phyloP scores from a whole-genome alignment of 768 basidiomycete species.

The Macrolepiota dolichaula region DNA sequence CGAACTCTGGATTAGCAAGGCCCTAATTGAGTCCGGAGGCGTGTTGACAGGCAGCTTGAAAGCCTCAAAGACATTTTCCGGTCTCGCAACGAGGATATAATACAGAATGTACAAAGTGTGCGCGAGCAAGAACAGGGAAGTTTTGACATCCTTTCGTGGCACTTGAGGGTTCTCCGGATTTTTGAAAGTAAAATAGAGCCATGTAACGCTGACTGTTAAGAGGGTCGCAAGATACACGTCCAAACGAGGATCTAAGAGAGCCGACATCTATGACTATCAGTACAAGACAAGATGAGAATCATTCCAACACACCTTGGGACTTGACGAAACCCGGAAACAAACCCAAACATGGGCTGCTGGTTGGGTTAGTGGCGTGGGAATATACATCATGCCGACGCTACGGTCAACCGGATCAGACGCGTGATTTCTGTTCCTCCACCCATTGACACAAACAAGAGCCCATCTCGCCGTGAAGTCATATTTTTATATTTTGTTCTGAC shows the following conservation, averaged over 20 bases:
- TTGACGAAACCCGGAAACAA: not conserved
- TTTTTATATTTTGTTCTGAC: too few relatives aligned
- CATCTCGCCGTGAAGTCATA: too few relatives aligned
- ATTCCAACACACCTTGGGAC: not conserved
- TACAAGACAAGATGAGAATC: too few relatives aligned
- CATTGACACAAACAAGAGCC: too few relatives aligned
- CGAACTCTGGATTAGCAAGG: slow-evolving; percentile 37
- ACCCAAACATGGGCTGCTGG: too few relatives aligned
- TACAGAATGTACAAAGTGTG: slow-evolving; percentile 53
- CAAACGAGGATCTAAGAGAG: not conserved
- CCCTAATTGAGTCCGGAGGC: slow-evolving; percentile 49
- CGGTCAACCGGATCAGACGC: too few relatives aligned
- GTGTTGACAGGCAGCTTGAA: slow-evolving; percentile 54
- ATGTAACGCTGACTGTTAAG: slow-evolving; percentile 2
- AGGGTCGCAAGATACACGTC: slow-evolving; percentile 7
- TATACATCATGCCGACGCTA: too few relatives aligned
- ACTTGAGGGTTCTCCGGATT: not conserved
- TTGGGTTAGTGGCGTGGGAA: too few relatives aligned
- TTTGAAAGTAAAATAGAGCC: slow-evolving; percentile 11
- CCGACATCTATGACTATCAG: slow-evolving; percentile 4
- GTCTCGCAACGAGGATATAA: slow-evolving; percentile 40
- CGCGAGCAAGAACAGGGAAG: slow-evolving; percentile 37
- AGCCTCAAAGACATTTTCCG: slow-evolving; percentile 59
- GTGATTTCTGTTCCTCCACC: too few relatives aligned
- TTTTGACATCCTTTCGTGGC: slow-evolving; percentile 15